phyloP scores from a whole-genome alignment of 805 yeast species.

The Jamesozyma lodderae region DNA sequence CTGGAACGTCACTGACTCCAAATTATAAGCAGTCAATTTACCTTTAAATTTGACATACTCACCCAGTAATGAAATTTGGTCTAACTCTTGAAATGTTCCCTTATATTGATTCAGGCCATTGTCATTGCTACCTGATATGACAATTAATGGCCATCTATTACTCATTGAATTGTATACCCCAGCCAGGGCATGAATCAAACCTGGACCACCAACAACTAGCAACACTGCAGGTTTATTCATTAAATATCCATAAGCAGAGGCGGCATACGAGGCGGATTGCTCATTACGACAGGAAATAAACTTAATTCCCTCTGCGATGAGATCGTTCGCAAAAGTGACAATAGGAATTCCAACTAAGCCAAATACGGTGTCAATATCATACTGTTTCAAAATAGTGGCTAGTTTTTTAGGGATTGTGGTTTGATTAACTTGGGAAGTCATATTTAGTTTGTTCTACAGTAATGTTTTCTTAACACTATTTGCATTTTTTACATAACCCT shows the following conservation, averaged over 20 bases:
- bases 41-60: conserved; percentile 46
- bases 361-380: conserved; percentile 50
- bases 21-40: conserved; percentile 17
- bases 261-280: conserved; percentile 70
- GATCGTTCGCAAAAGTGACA: conserved; percentile 58
- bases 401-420: conserved; percentile 22
- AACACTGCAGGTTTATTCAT: conserved; percentile 59
- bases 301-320: conserved; percentile 42
- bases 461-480: background rate
- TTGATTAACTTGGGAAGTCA: background rate
- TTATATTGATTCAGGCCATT: conserved; percentile 38
- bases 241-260: conserved; percentile 58
- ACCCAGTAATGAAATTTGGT: conserved; percentile 45
- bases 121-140: conserved; percentile 51
- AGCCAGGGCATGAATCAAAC: conserved; percentile 56
- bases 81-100: conserved; percentile 68
- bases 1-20: conserved; percentile 14
- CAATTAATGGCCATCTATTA: conserved; percentile 57
- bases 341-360: conserved; percentile 74
- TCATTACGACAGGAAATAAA: conserved; percentile 61
- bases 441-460: background rate
- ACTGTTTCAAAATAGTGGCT: conserved; percentile 37
- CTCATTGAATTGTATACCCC: conserved; percentile 55
- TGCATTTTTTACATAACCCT: no score
- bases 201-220: conserved; percentile 71